phyloP scores from a whole-genome alignment of 1,284 basidiomycete genomes.

The Tilletia setariae region DNA sequence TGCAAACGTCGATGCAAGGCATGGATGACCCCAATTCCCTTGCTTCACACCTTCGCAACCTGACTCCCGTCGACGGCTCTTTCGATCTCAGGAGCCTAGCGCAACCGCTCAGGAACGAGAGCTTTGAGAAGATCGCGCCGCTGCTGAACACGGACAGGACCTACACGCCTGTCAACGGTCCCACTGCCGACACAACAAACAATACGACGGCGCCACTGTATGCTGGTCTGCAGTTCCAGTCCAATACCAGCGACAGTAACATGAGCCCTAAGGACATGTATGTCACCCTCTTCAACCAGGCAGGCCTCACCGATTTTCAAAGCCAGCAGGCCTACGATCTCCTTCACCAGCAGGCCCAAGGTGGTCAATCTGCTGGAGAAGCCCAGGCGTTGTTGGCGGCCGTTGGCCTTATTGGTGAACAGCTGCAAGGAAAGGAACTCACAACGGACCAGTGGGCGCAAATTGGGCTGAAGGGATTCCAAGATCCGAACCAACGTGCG shows the following conservation, averaged over 20 bases:
- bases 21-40: background rate
- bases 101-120: conserved; percentile 6
- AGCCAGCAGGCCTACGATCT: conserved; percentile 4
- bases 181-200: too few species aligned
- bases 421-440: background rate
- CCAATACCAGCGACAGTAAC: background rate
- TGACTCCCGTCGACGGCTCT: background rate
- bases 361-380: background rate
- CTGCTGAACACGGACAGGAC: background rate
- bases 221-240: background rate
- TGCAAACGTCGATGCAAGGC: background rate
- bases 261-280: conserved; percentile 2
- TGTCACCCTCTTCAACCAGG: background rate
- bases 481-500: background rate
- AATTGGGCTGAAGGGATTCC: background rate
- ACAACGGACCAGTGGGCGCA: background rate
- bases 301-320: background rate
- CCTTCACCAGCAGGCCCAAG: conserved; percentile 1
- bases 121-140: conserved; percentile 25
- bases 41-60: background rate
- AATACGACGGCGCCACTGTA: too few species aligned
- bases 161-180: background rate
- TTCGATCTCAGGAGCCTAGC: conserved; percentile 9
- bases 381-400: background rate
- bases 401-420: background rate